Conservation (phyloP, 73 alveolate species). For the Stentor roeselii region DNA sequence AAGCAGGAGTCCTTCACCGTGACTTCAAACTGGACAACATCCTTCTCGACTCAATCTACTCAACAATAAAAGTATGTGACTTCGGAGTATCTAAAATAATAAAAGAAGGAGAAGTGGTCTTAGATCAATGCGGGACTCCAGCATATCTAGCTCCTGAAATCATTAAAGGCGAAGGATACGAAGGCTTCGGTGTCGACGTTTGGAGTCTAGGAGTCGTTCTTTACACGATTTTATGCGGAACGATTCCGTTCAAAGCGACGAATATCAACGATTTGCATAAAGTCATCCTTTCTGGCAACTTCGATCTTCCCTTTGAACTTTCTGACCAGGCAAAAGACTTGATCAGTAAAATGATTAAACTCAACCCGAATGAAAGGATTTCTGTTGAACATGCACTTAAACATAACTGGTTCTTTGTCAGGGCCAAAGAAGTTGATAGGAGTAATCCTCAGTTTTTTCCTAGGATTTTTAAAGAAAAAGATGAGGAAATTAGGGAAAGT, state of each 20-base stretch:
- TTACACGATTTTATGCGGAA: conserved; percentile 89
- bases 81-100: conserved; percentile 90
- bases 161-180: conserved; percentile 92
- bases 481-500: not conserved
- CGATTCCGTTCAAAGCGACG: conserved; percentile 92
- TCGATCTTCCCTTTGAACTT: conserved; percentile 47
- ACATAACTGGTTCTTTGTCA: conserved; percentile 41
- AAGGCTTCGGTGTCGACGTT: conserved; percentile 91
- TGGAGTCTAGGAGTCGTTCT: conserved; percentile 96
- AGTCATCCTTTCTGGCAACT: conserved; percentile 51
- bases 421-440: not conserved
- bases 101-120: conserved; percentile 73
- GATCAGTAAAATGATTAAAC: conserved; percentile 31
- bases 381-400: conserved; percentile 32
- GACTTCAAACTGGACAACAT: conserved; percentile 96
- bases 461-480: not conserved
- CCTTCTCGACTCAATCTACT: conserved; percentile 75
- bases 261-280: conserved; percentile 84
- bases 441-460: not conserved
- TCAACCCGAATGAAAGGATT: conserved; percentile 41
- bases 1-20: conserved; percentile 86
- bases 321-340: conserved; percentile 25
- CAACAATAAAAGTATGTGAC: conserved; percentile 90
- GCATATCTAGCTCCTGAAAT: conserved; percentile 99
- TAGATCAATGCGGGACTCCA: conserved; percentile 98